A percentile compares a stretch with the other conserved stretches of the same genome.
Conservation (phyloP, 768 basidiomycete genomes). For the Rhizopogon sp. region DNA sequence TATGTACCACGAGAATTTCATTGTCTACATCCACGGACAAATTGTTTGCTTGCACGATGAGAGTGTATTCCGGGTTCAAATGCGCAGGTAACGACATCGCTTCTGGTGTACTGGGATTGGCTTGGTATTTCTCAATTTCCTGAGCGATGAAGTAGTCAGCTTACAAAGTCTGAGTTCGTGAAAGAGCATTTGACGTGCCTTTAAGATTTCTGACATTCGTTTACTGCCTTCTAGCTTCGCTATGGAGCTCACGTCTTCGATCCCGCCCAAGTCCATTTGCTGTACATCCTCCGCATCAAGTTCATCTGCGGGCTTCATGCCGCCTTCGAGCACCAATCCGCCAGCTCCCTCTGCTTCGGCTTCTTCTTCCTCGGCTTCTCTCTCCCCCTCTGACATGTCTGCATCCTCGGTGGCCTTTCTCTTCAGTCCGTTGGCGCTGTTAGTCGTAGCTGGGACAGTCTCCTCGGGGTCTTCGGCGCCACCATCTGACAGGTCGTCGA, state of each 20-base stretch:
- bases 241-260: constrained; percentile 84
- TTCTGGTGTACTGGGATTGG: constrained; percentile 72
- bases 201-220: constrained; percentile 81
- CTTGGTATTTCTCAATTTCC: constrained; percentile 88
- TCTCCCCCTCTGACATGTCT: constrained; percentile 57
- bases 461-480: constrained; percentile 48
- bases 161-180: not conserved
- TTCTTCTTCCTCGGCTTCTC: constrained; percentile 35
- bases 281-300: constrained; percentile 92
- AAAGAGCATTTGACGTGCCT: constrained; percentile 31
- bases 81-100: constrained; percentile 77
- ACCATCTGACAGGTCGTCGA: constrained; percentile 79
- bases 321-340: constrained; percentile 76
- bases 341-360: constrained; percentile 35
- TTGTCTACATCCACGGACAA: constrained; percentile 98
- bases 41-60: constrained; percentile 98
- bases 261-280: constrained; percentile 81
- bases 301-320: constrained; percentile 92
- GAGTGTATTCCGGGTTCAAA: constrained; percentile 90
- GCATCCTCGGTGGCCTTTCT: constrained; percentile 54
- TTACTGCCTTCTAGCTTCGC: constrained; percentile 88
- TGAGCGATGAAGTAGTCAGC: constrained; percentile 22
- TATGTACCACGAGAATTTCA: constrained; percentile 95
- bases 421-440: constrained; percentile 39
- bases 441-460: constrained; percentile 19